Evolutionary conservation across 139 green algal genomes (phyloP).

Genomic region (Chlamydomonas asymmetrica): DNA sequence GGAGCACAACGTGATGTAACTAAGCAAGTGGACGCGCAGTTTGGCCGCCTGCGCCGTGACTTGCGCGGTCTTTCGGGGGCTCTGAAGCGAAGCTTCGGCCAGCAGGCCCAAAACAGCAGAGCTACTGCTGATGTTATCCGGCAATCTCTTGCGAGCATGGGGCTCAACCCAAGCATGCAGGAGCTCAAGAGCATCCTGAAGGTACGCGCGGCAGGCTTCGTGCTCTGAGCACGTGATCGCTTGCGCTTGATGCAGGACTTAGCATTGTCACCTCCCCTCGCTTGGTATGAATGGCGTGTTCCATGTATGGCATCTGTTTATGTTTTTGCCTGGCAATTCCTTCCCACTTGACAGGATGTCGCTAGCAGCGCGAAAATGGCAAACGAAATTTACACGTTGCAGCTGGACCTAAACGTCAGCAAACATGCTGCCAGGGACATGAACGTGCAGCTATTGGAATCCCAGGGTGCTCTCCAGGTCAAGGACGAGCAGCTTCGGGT

Average conservation of each 20-base stretch:
- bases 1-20: too few relatives aligned
- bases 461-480: background rate
- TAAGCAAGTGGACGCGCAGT: too few relatives aligned
- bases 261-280: too few relatives aligned
- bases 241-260: too few relatives aligned
- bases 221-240: background rate
- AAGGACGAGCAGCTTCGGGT: constrained; percentile 20
- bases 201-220: background rate
- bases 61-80: constrained; percentile 9
- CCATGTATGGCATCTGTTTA: too few relatives aligned
- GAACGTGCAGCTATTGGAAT: constrained; percentile 7
- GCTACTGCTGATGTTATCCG: too few relatives aligned
- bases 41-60: background rate
- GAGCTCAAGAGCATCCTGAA: constrained; percentile 3
- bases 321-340: too few relatives aligned
- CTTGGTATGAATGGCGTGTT: too few relatives aligned
- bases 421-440: constrained; percentile 2
- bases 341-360: constrained; percentile 9
- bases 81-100: constrained; percentile 14
- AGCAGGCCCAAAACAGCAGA: too few relatives aligned
- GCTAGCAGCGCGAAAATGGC: constrained; percentile 7
- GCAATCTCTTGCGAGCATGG: too few relatives aligned
- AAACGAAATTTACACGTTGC: constrained; percentile 11
- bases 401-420: constrained; percentile 10
- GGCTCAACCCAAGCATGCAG: constrained; percentile 5